Evolutionary conservation across 345 rosid species (phyloP).

Genomic region (Eucalyptus shirleyi): DNA sequence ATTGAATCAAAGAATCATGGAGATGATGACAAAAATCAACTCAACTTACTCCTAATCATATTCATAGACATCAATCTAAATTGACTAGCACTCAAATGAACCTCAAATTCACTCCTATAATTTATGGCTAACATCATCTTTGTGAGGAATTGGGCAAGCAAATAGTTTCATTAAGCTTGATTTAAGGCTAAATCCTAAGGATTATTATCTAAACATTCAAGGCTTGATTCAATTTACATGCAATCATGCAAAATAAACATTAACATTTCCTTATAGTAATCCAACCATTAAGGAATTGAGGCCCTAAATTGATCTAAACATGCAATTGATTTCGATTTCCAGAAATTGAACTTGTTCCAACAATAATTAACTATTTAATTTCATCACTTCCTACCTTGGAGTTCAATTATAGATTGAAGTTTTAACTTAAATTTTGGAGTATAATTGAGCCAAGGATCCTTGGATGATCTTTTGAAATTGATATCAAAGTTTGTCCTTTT

Average conservation of each 20-base stretch:
- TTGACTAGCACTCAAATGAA: neutral
- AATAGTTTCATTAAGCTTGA: neutral
- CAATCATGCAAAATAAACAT: neutral
- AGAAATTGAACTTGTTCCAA: neutral
- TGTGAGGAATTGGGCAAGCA: neutral
- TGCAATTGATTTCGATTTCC: neutral
- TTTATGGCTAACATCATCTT: neutral
- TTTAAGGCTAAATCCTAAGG: neutral
- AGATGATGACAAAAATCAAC: neutral
- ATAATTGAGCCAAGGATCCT: neutral
- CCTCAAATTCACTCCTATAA: neutral
- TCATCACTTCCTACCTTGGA: too few relatives aligned
- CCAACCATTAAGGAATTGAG: neutral
- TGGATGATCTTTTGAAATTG: neutral
- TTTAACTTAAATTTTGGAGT: neutral
- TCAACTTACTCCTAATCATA: neutral
- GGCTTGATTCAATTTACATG: neutral
- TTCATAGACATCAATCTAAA: neutral
- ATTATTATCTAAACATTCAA: neutral
- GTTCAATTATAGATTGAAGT: neutral
- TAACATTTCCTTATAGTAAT: neutral
- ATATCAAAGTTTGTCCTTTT: neutral
- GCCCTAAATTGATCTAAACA: neutral
- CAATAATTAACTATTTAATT: neutral
- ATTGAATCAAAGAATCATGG: neutral